phyloP scores from a whole-genome alignment of 2,329 filamentous ascomycete genomes.

The Diaporthe sp. region DNA sequence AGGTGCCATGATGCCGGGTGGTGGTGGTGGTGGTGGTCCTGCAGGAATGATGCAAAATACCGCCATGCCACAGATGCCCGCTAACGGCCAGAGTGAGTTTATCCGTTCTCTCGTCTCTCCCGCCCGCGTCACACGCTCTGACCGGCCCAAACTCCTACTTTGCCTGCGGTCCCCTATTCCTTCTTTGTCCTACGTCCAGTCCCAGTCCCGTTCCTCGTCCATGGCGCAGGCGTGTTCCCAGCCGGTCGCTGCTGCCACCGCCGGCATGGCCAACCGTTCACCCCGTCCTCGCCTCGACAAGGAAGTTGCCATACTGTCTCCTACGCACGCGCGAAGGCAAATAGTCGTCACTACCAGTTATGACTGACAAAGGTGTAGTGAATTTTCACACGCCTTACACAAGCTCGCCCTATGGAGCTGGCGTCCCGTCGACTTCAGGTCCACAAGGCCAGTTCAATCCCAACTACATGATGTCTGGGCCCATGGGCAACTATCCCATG shows the following conservation, averaged over 20 bases:
- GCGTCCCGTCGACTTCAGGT: slow-evolving; percentile 61
- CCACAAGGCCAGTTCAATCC: slow-evolving; percentile 62
- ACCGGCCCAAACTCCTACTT: slow-evolving; percentile 31
- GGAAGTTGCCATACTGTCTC: background rate
- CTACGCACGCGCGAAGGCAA: background rate
- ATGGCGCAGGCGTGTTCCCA: slow-evolving; percentile 1
- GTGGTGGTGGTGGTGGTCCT: slow-evolving; percentile 59
- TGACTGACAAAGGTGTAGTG: slow-evolving; percentile 55
- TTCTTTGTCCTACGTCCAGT: slow-evolving; percentile 37
- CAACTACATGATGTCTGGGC: slow-evolving; percentile 69
- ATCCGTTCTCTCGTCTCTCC: slow-evolving; percentile 45
- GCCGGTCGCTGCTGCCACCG: slow-evolving; percentile 2
- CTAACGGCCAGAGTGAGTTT: slow-evolving; percentile 71
- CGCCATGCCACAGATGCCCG: slow-evolving; percentile 69
- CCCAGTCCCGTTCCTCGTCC: background rate
- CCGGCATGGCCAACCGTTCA: background rate
- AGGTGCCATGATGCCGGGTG: slow-evolving; percentile 64
- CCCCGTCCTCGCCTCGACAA: background rate
- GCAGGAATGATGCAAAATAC: slow-evolving; percentile 74
- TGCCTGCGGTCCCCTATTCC: slow-evolving; percentile 24
- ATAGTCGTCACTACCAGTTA: background rate
- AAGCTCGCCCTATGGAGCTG: slow-evolving; percentile 67
- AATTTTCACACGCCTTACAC: slow-evolving; percentile 71
- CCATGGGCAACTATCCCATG: slow-evolving; percentile 69
- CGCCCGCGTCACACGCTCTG: slow-evolving; percentile 31